phyloP scores from a whole-genome alignment of 257 asterid species.

The Vinca minor region DNA sequence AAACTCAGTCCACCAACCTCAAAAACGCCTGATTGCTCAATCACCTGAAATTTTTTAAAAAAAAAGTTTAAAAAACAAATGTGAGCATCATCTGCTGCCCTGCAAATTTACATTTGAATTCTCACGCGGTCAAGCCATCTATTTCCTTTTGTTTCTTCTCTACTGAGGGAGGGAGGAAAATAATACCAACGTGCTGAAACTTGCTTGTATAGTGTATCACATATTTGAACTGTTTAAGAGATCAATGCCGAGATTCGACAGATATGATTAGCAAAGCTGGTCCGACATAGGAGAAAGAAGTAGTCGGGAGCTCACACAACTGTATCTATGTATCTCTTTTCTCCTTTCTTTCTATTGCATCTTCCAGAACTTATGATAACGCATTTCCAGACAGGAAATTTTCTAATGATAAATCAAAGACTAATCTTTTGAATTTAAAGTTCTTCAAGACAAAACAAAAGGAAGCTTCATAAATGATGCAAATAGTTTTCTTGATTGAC shows the following conservation, averaged over 20 bases:
- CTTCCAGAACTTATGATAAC: not conserved
- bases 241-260: not conserved
- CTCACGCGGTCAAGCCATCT: not conserved
- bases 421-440: not conserved
- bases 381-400: not conserved
- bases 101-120: not conserved
- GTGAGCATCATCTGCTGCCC: not conserved
- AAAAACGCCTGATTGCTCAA: slow-evolving; percentile 66
- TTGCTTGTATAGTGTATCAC: not conserved
- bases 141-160: not conserved
- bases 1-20: slow-evolving; percentile 50
- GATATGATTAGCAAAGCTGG: not conserved
- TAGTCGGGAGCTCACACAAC: not conserved
- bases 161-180: not conserved
- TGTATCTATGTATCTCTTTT: not conserved
- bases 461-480: not conserved
- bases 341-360: not conserved
- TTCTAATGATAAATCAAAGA: not conserved
- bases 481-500: not conserved
- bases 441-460: not conserved
- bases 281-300: not conserved
- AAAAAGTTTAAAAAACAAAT: slow-evolving; percentile 7
- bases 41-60: slow-evolving; percentile 60
- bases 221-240: not conserved
- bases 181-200: too few relatives aligned